Evolutionary conservation across 345 rosid species (phyloP), one percentile per base, ranked within the genome.

Genomic region (Pistacia vera): DNA sequence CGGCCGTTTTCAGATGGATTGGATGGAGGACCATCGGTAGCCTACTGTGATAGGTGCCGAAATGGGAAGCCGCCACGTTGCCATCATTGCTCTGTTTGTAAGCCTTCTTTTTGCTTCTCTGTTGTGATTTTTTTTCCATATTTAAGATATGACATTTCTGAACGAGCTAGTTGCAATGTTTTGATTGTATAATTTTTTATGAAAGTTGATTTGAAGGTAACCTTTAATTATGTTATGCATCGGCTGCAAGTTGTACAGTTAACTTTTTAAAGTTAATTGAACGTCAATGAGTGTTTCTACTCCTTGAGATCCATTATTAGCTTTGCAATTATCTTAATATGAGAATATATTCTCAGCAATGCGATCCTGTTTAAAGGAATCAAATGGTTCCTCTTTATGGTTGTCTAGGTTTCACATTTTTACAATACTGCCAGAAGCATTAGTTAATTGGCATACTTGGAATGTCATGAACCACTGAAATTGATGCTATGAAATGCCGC

Each of bases 11-110:
- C 82, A 17, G 82, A 72, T 75, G 75, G 77, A 36, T 62, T 76
- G 30, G 90, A 82, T 67, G 72, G 83, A 71, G 85, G 88, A 78
- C 82, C 76, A 11, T 68, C 70, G 65, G 87, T 63, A 2, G 86
- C 85, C 55, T 90, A 81, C 81, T 95, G 98, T 76, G 70, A 73
- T 20, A 85, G 77, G 68, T 95, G 98, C 82, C 80, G 84, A 62
- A 92, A 90, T 68, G 84, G 89, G 52, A 93, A 93, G 84, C 99
- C 99, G 1, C 98, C 98, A 3, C 98, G 97, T 63, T 93, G 94
- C 73, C 99, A 95, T 80, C 99, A 95, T 81, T 95, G 98, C 78
- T 93, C 99, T 77, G 85, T 95, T 66, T 95, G 99, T 93, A 91
- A 83, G 97, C 33, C 30, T 57, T 58, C 68, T 75, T 75, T 41